Percentiles rank a stretch among this genome's conserved stretches.
Conservation (phyloP, 805 yeast species). For the Sugiyamaella chiloensis region DNA sequence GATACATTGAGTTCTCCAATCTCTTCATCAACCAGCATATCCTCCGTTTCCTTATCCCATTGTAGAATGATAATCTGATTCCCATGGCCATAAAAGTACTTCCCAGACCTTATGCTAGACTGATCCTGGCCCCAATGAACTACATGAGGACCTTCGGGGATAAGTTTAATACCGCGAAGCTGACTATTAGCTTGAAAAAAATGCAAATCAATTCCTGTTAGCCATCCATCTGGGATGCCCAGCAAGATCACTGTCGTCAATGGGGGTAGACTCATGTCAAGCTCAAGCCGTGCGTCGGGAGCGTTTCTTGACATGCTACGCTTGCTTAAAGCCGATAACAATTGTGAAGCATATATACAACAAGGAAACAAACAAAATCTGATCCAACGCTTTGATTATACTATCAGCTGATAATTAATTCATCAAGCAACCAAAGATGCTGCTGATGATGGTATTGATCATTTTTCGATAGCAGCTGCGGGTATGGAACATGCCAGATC, state of each 20-base stretch:
- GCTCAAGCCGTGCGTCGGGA: too few relatives aligned
- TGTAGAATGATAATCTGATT: constrained; percentile 30
- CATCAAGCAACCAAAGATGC: too few relatives aligned
- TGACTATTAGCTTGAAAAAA: constrained; percentile 43
- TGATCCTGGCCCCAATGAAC: constrained; percentile 47
- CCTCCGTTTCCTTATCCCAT: constrained; percentile 40
- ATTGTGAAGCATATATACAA: too few relatives aligned
- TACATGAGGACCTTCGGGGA: constrained; percentile 52
- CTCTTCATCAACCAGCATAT: constrained; percentile 27
- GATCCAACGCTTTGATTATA: too few relatives aligned
- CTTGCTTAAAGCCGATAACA: too few relatives aligned
- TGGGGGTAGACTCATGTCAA: background rate
- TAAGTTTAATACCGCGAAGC: constrained; percentile 49
- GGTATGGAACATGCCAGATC: too few relatives aligned
- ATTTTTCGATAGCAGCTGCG: too few relatives aligned
- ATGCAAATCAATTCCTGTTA: constrained; percentile 48
- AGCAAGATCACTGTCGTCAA: constrained; percentile 28
- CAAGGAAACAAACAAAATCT: too few relatives aligned
- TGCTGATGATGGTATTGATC: too few relatives aligned
- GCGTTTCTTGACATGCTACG: too few relatives aligned
- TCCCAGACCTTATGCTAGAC: constrained; percentile 42
- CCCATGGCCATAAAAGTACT: constrained; percentile 33
- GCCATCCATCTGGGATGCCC: constrained; percentile 36
- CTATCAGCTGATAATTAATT: too few relatives aligned
- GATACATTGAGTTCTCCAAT: constrained; percentile 34